Evolutionary conservation across 2,329 filamentous ascomycete genomes (phyloP).

Genomic region (Scopulariopsis brevicaulis): DNA sequence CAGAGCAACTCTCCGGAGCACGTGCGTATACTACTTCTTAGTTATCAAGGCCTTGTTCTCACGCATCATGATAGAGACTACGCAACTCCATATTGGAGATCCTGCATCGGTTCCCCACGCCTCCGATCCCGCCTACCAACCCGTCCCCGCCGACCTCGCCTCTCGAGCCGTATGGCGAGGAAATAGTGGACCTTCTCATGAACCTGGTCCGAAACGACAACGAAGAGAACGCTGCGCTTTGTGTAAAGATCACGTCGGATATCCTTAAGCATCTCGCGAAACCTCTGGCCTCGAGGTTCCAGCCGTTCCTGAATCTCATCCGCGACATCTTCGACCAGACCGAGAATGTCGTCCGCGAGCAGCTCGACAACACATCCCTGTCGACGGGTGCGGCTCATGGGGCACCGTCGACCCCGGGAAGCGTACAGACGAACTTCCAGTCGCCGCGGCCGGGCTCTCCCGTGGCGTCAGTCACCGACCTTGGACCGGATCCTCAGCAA

Average conservation of each 20-base stretch:
- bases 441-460: conserved; percentile 86
- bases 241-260: conserved; percentile 96
- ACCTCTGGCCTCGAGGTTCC: conserved; percentile 66
- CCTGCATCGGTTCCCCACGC: conserved; percentile 69
- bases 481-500: conserved; percentile 71
- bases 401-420: conserved; percentile 55
- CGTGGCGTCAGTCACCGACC: conserved; percentile 68
- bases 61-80: conserved; percentile 50
- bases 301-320: conserved; percentile 82
- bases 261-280: conserved; percentile 88
- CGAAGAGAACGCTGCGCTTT: conserved; percentile 96
- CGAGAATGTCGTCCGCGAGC: conserved; percentile 88
- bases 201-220: conserved; percentile 82
- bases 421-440: conserved; percentile 62
- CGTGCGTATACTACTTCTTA: conserved; percentile 32
- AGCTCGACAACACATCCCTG: conserved; percentile 68
- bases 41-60: too few relatives aligned
- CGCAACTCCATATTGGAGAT: conserved; percentile 93
- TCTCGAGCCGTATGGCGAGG: conserved; percentile 53
- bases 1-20: conserved; percentile 85
- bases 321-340: conserved; percentile 94
- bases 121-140: conserved; percentile 58
- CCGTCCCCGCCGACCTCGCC: conserved; percentile 52
- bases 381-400: conserved; percentile 37
- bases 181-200: conserved; percentile 86